Conservation (phyloP, 306 rosid genomes). For the Leucaena leucocephala region DNA sequence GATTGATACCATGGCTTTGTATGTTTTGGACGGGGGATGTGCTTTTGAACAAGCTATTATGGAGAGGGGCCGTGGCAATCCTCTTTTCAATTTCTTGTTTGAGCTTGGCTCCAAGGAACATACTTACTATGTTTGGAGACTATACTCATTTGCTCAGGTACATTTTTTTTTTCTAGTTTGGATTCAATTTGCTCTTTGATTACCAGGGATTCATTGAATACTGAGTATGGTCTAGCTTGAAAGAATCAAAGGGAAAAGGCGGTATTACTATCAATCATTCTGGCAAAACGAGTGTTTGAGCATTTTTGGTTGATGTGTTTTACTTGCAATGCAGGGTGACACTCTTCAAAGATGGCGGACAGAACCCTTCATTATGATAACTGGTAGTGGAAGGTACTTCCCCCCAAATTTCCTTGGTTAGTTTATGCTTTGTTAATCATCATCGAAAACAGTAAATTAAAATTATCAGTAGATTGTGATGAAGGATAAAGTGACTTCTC, state of each 20-base stretch:
- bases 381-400: conserved; percentile 97
- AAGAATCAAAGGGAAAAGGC: not conserved
- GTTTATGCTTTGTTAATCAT: conserved; percentile 25
- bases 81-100: conserved; percentile 91
- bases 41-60: conserved; percentile 98
- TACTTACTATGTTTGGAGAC: conserved; percentile 99
- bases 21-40: conserved; percentile 95
- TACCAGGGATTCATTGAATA: conserved; percentile 12
- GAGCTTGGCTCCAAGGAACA: conserved; percentile 98
- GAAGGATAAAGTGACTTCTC: conserved; percentile 14
- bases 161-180: conserved; percentile 28
- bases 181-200: conserved; percentile 24
- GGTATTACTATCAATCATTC: not conserved
- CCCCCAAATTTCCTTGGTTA: conserved; percentile 22
- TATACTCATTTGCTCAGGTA: conserved; percentile 99
- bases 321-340: conserved; percentile 65
- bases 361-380: conserved; percentile 97
- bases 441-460: not conserved
- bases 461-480: not conserved
- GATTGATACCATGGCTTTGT: conserved; percentile 98
- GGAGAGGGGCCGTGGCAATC: conserved; percentile 99
- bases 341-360: conserved; percentile 99
- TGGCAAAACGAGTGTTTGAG: not conserved
- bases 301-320: conserved; percentile 26
- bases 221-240: not conserved